Evolutionary conservation across 257 asterid genomes (phyloP), one percentile per base, ranked within the genome.

Genomic region (Misopates orontium): DNA sequence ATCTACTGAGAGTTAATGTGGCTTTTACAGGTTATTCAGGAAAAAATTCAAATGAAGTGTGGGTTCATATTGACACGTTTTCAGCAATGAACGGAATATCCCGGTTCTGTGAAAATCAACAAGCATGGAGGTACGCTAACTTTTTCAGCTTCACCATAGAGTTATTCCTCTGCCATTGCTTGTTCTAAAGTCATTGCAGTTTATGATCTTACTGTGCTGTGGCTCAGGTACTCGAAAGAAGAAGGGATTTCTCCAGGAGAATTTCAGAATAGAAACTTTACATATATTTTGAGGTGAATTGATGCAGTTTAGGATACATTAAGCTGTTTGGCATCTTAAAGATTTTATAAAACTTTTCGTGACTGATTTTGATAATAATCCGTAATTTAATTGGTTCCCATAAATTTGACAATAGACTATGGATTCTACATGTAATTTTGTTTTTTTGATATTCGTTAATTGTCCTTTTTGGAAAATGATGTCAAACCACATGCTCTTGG

Each of bases 21-120:
- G 72, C 53, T 59, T 62, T 73, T 59, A 58, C 84, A 93, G 99
- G 86, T 53, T 71, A 78, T 60, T 41, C 67, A 44, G 59, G 80
- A 52, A 79, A 80, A 71, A 73, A 76, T 59, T 76, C 87, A 40
- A 71, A 75, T 73, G 95, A 86, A 78, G 71, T 79, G 39, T 73
- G 82, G 80, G 97, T 93, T 78, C 99, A 93, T 57, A 77, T 93
- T 59, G 99, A 93, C 84, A 83, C 96, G 50, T 87, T 80, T 64
- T 84, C 97, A 50, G 96, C 97, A 50, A 90, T 90, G 88, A 93
- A 84, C 75, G 99, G 99, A 51, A 81, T 93, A 67, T 90, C 99
- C 18, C 95, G 99, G 60, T 93, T 93, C 78, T 84, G 92, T 66
- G 99, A 93, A 80, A 75, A 76, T 74, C 75, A 69, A 49, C 75